Evolutionary conservation across 2,329 filamentous ascomycete species (phyloP).

Genomic region (Fusarium humuli): DNA sequence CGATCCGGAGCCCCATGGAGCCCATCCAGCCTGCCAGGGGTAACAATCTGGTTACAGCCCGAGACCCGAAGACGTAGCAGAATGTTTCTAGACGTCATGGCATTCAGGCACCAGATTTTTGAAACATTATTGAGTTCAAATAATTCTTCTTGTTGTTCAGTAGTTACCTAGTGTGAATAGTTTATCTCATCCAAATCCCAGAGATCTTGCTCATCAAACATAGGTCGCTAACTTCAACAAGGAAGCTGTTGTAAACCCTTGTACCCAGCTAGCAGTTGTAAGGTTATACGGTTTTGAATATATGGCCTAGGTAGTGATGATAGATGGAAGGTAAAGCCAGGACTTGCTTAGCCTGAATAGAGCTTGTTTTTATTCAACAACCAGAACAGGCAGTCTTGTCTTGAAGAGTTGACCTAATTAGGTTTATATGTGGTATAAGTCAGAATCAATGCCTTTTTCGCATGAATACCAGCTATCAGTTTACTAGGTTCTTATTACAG

Average conservation of each 20-base stretch:
- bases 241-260: not conserved
- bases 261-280: not conserved
- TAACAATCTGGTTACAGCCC: constrained; percentile 33
- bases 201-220: constrained; percentile 4
- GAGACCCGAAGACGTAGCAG: constrained; percentile 25
- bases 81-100: constrained; percentile 35
- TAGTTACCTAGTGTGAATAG: not conserved
- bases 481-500: not conserved
- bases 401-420: not conserved
- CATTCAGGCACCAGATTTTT: constrained; percentile 30
- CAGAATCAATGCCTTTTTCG: not conserved
- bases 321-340: not conserved
- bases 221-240: not conserved
- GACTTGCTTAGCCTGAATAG: not conserved
- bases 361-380: not conserved
- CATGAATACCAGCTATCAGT: not conserved
- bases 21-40: constrained; percentile 34
- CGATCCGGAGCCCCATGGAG: constrained; percentile 38
- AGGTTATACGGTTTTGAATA: not conserved
- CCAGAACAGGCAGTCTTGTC: not conserved
- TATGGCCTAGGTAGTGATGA: not conserved
- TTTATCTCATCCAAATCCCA: not conserved
- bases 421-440: not conserved
- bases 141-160: not conserved
- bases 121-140: constrained; percentile 20